phyloP scores from a whole-genome alignment of 768 basidiomycete species.

The Rhizopogon vulgaris region DNA sequence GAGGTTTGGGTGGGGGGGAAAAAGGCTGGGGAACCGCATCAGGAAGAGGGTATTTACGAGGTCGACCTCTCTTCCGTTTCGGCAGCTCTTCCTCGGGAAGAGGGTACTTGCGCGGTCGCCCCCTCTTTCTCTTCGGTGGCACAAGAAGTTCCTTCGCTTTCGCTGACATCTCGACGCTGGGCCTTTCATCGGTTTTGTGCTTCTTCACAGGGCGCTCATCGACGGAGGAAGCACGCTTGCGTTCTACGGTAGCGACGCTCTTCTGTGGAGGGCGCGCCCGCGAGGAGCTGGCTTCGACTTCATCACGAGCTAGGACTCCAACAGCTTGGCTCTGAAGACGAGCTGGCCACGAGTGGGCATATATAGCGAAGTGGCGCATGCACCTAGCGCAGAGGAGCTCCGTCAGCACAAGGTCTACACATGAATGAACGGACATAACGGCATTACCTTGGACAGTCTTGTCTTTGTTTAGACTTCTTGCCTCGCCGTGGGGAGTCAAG shows the following conservation, averaged over 20 bases:
- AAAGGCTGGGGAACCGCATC: constrained; percentile 6
- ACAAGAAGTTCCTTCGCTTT: constrained; percentile 29
- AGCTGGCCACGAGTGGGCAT: constrained; percentile 63
- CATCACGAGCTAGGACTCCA: constrained; percentile 43
- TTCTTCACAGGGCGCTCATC: constrained; percentile 41
- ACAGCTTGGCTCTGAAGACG: constrained; percentile 42
- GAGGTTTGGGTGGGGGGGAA: constrained; percentile 8
- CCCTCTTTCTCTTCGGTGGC: constrained; percentile 26
- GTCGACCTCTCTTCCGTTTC: constrained; percentile 30
- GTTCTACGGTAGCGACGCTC: constrained; percentile 43
- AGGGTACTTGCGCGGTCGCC: constrained; percentile 30
- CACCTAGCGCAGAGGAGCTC: constrained; percentile 41
- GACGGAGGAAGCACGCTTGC: constrained; percentile 44
- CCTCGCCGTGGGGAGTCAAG: constrained; percentile 39
- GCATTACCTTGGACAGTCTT: constrained; percentile 68
- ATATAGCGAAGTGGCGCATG: constrained; percentile 76
- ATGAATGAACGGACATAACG: constrained; percentile 18
- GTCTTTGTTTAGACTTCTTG: constrained; percentile 55
- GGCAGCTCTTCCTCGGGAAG: constrained; percentile 20
- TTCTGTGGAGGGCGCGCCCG: constrained; percentile 44
- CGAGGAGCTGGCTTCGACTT: constrained; percentile 27
- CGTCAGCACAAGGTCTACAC: constrained; percentile 7
- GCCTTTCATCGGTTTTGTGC: constrained; percentile 38
- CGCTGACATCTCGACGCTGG: constrained; percentile 23
- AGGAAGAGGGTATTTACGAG: constrained; percentile 22